Percentiles rank a stretch among this genome's conserved stretches.
Evolutionary conservation across 345 rosid species (phyloP).

Genomic region (Crucihimalaya himalaica): DNA sequence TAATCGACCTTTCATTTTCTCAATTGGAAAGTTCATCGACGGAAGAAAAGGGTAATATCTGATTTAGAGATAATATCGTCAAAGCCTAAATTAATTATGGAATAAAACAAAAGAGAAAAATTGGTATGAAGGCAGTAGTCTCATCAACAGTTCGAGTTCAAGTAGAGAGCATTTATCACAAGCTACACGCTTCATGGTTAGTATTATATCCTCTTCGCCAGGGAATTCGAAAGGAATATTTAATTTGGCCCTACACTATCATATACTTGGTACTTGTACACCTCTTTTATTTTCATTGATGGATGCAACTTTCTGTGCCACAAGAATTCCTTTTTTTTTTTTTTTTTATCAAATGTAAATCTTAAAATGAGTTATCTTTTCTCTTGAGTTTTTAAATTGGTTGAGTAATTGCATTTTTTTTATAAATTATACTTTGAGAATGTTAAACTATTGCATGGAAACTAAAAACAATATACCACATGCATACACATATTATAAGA

Average conservation of each 20-base stretch:
- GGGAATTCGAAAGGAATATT: constrained; percentile 25
- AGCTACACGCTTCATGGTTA: constrained; percentile 38
- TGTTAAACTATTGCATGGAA: neutral
- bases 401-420: constrained; percentile 1
- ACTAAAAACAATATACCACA: too few relatives aligned
- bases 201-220: constrained; percentile 36
- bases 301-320: constrained; percentile 26
- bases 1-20: neutral
- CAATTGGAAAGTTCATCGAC: neutral
- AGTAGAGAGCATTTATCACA: constrained; percentile 37
- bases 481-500: neutral
- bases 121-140: constrained; percentile 20
- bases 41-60: constrained; percentile 20
- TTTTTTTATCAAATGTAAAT: neutral
- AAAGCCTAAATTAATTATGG: constrained; percentile 19
- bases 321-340: neutral
- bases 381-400: neutral
- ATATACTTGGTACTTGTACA: constrained; percentile 39
- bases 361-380: neutral
- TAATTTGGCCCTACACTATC: constrained; percentile 37
- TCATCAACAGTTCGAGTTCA: constrained; percentile 25
- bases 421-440: neutral
- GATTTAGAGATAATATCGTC: neutral
- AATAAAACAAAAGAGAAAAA: constrained; percentile 31
- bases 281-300: constrained; percentile 15